Percentiles rank a stretch among this genome's conserved stretches.
Conservation (phyloP, 306 rosid species). For the Pyrus bretschneideri region DNA sequence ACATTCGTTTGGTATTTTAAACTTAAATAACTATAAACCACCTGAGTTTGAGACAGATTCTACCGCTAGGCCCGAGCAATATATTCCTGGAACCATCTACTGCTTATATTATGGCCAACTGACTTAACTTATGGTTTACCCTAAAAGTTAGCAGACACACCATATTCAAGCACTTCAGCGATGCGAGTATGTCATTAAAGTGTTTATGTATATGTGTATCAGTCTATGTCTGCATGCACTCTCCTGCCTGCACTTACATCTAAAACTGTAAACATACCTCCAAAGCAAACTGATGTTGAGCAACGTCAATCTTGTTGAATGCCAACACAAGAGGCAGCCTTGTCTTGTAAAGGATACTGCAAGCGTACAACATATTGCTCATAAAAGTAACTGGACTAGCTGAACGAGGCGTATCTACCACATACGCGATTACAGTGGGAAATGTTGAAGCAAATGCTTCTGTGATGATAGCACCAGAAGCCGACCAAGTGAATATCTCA, state of each 20-base stretch:
- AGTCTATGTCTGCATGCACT: neutral
- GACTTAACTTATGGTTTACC: neutral
- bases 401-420: constrained; percentile 87
- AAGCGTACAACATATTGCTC: constrained; percentile 99
- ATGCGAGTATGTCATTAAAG: neutral
- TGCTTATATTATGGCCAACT: neutral
- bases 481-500: constrained; percentile 98
- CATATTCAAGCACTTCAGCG: neutral
- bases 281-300: constrained; percentile 81
- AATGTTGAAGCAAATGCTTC: constrained; percentile 99
- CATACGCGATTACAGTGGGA: constrained; percentile 80
- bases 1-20: neutral
- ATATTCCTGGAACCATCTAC: neutral
- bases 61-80: neutral
- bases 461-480: constrained; percentile 92
- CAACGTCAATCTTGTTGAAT: constrained; percentile 66
- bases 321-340: constrained; percentile 82
- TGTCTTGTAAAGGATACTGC: constrained; percentile 92
- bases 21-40: too few species aligned
- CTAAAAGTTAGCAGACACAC: neutral
- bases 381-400: constrained; percentile 78
- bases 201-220: neutral
- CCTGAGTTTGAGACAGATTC: neutral
- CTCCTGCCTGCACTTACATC: neutral
- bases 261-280: constrained; percentile 46